phyloP scores from a whole-genome alignment of 2,329 filamentous ascomycete genomes.

The Ophiosphaerella korrae region DNA sequence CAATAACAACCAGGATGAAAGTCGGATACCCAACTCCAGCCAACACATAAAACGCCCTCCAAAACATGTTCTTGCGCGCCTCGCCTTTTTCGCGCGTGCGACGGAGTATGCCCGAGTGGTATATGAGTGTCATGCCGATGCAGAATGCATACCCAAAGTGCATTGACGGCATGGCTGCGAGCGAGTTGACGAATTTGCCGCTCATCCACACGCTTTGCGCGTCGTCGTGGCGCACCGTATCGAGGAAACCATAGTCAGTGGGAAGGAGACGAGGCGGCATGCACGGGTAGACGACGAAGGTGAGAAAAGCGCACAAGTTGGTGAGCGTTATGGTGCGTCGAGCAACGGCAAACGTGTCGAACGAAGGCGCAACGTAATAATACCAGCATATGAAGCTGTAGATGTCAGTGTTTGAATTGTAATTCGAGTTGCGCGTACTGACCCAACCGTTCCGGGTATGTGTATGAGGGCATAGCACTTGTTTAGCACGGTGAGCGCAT shows the following conservation, averaged over 20 bases:
- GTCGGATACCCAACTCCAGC: constrained; percentile 59
- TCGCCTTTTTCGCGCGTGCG: constrained; percentile 51
- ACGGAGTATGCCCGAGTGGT: constrained; percentile 57
- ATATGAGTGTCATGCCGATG: constrained; percentile 59
- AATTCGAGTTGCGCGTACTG: constrained; percentile 21
- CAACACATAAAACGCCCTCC: constrained; percentile 52
- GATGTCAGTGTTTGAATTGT: constrained; percentile 16
- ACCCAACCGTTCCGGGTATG: constrained; percentile 66
- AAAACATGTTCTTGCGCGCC: constrained; percentile 47
- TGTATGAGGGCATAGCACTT: constrained; percentile 65
- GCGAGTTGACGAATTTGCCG: constrained; percentile 53
- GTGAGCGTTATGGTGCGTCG: constrained; percentile 57
- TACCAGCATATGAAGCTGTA: constrained; percentile 67
- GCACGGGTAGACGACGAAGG: constrained; percentile 59
- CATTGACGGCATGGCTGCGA: constrained; percentile 57
- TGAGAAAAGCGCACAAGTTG: constrained; percentile 59
- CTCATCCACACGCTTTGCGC: constrained; percentile 55
- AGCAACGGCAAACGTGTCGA: constrained; percentile 51
- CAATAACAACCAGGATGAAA: constrained; percentile 62
- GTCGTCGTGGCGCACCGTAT: constrained; percentile 55
- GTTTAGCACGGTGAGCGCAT: constrained; percentile 61
- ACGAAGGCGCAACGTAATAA: constrained; percentile 62
- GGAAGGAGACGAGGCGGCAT: constrained; percentile 58
- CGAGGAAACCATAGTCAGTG: constrained; percentile 52
- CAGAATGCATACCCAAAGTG: constrained; percentile 62